phyloP scores from a whole-genome alignment of 73 alveolate species.

The Paramecium biaurelia region DNA sequence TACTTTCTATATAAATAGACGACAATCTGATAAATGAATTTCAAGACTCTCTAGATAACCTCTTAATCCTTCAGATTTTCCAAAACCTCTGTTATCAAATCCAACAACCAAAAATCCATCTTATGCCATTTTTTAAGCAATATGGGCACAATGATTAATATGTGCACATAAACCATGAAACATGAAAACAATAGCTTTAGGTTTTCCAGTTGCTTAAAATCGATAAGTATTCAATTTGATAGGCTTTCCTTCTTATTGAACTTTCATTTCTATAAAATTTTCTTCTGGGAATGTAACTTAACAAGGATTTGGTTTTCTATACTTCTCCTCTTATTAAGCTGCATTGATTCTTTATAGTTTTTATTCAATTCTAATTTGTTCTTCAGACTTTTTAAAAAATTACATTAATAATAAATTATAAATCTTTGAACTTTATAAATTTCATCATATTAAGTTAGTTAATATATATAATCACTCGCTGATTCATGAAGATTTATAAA shows the following conservation, averaged over 20 bases:
- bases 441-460: too few relatives aligned
- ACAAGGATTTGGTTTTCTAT: conserved; percentile 58
- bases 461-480: too few relatives aligned
- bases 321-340: not conserved
- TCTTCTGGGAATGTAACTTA: conserved; percentile 49
- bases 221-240: conserved; percentile 43
- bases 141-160: conserved; percentile 60
- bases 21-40: conserved; percentile 43
- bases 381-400: not conserved
- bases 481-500: not conserved
- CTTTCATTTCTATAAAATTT: conserved; percentile 43
- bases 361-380: not conserved
- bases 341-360: not conserved
- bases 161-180: conserved; percentile 58
- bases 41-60: conserved; percentile 60
- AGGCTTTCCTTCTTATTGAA: conserved; percentile 36
- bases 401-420: not conserved
- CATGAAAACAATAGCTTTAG: conserved; percentile 48
- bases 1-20: conserved; percentile 4
- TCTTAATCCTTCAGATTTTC: conserved; percentile 58
- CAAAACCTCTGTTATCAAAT: conserved; percentile 64
- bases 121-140: conserved; percentile 41
- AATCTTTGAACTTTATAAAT: too few relatives aligned
- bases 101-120: conserved; percentile 55
- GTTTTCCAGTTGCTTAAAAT: conserved; percentile 15